Conservation (phyloP, 1,139 yeast genomes). For the Magnusiomyces suaveolens region DNA sequence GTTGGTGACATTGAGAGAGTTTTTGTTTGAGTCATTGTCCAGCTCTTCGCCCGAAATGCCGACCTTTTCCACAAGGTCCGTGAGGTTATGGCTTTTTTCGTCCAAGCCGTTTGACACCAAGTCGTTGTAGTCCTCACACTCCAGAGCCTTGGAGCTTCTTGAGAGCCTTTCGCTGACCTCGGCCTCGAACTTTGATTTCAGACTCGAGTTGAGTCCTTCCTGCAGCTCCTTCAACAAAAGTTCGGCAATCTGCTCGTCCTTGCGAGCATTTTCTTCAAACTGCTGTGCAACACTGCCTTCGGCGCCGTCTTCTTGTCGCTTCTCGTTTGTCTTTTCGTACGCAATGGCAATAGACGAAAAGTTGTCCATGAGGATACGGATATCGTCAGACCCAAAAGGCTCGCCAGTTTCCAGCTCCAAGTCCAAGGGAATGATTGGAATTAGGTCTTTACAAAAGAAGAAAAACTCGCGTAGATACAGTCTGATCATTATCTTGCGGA, state of each 20-base stretch:
- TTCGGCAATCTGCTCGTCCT: neutral
- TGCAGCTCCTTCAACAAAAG: neutral
- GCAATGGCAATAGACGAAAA: neutral
- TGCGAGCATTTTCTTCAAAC: neutral
- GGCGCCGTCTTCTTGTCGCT: neutral
- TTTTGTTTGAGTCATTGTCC: neutral
- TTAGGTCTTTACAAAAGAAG: neutral
- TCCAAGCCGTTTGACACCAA: neutral
- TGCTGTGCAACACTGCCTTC: neutral
- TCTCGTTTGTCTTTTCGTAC: neutral
- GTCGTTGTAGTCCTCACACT: neutral
- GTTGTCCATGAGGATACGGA: neutral
- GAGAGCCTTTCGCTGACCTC: neutral
- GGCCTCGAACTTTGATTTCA: neutral
- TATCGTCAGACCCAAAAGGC: neutral
- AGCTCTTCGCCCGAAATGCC: neutral
- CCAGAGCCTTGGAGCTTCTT: neutral
- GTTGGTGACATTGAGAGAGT: neutral
- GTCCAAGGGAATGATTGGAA: neutral
- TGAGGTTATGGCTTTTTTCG: neutral
- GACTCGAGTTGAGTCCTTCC: neutral
- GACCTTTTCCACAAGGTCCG: neutral
- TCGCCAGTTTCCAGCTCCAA: constrained; percentile 2
- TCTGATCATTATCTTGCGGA: neutral
- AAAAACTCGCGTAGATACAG: constrained; percentile 1